Evolutionary conservation across 257 asterid genomes (phyloP).

Genomic region (Penstemon newberryi): DNA sequence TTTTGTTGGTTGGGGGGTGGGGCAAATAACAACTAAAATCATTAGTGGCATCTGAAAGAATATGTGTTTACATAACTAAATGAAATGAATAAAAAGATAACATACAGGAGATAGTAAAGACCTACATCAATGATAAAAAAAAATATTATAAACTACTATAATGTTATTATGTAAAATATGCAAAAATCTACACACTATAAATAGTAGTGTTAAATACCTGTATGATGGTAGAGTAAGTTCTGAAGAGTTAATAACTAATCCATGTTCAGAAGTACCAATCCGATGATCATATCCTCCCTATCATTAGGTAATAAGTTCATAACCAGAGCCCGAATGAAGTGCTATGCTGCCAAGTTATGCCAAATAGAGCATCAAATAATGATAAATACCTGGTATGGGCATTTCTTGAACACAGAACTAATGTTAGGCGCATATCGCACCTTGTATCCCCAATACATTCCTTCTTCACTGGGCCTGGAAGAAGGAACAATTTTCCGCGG

Average conservation of each 20-base stretch:
- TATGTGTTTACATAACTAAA: not conserved
- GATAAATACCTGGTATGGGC: slow-evolving; percentile 69
- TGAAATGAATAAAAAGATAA: not conserved
- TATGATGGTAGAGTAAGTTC: slow-evolving; percentile 75
- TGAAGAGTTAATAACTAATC: slow-evolving; percentile 59
- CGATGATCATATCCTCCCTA: slow-evolving; percentile 88
- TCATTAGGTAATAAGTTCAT: slow-evolving; percentile 11
- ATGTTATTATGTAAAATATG: not conserved
- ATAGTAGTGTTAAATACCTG: slow-evolving; percentile 41
- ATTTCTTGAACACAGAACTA: slow-evolving; percentile 69
- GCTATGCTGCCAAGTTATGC: slow-evolving; percentile 1
- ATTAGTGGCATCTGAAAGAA: not conserved
- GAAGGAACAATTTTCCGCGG: slow-evolving; percentile 68
- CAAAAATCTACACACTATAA: not conserved
- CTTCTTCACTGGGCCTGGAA: slow-evolving; percentile 77
- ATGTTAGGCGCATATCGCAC: slow-evolving; percentile 89
- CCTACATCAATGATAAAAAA: not conserved
- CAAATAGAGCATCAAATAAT: not conserved
- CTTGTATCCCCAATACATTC: slow-evolving; percentile 92
- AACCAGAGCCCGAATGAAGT: not conserved
- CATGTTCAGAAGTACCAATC: slow-evolving; percentile 95
- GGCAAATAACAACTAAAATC: not conserved
- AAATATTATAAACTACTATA: not conserved
- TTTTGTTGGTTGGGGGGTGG: not conserved
- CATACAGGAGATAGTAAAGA: not conserved